Evolutionary conservation across 805 yeast genomes (phyloP).

Genomic region (Pichia ethanolica): DNA sequence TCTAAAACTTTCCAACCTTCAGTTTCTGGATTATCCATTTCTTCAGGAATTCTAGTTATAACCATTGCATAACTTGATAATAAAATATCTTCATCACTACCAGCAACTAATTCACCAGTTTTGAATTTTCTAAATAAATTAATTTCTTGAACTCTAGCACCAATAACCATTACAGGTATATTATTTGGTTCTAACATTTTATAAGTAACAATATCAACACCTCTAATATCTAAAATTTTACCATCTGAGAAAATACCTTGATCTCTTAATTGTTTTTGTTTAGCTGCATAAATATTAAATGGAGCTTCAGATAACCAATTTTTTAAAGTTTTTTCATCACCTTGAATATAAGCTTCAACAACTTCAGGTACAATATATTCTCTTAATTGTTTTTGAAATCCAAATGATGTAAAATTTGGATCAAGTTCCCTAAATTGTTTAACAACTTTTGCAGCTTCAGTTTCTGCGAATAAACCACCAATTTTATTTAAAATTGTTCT

Average conservation of each 20-base stretch:
- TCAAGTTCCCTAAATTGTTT: conserved; percentile 83
- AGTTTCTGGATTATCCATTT: conserved; percentile 80
- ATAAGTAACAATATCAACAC: conserved; percentile 85
- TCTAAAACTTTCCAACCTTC: conserved; percentile 97
- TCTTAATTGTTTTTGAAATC: conserved; percentile 75
- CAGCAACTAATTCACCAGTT: conserved; percentile 93
- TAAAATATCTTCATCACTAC: conserved; percentile 87
- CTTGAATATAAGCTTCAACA: conserved; percentile 88
- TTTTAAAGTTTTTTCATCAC: conserved; percentile 77
- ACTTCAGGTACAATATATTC: conserved; percentile 93
- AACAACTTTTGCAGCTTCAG: conserved; percentile 91
- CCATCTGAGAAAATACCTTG: conserved; percentile 91
- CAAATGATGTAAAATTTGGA: conserved; percentile 75
- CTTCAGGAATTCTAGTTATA: conserved; percentile 86
- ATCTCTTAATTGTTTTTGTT: conserved; percentile 84
- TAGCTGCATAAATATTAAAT: conserved; percentile 86
- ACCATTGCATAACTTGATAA: conserved; percentile 96
- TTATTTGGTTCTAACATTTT: conserved; percentile 86
- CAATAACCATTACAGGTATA: conserved; percentile 84
- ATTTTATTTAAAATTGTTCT: conserved; percentile 76
- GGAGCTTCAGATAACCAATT: conserved; percentile 97
- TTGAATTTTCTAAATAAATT: conserved; percentile 81
- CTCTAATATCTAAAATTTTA: conserved; percentile 85
- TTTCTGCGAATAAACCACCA: conserved; percentile 88
- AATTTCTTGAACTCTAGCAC: conserved; percentile 95